Percentiles rank a stretch among this genome's conserved stretches.
Evolutionary conservation across 768 basidiomycete species (phyloP).

Genomic region (Panus rudis): DNA sequence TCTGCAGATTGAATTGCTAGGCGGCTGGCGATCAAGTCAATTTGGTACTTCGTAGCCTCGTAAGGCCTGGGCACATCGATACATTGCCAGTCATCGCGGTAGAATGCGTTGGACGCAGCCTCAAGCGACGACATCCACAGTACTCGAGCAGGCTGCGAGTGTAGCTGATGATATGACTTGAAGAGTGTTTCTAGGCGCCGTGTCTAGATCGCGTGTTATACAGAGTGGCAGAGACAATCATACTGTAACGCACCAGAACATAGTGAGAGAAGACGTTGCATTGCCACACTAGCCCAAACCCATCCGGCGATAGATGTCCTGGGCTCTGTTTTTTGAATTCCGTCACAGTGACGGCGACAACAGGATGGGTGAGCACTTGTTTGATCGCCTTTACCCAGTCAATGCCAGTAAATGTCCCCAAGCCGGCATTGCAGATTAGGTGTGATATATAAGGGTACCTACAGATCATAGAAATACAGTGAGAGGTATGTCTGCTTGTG

Average conservation of each 20-base stretch:
- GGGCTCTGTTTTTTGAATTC: constrained; percentile 47
- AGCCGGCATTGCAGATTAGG: constrained; percentile 74
- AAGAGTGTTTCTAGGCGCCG: constrained; percentile 54
- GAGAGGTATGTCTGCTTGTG: background rate
- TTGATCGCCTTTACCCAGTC: constrained; percentile 39
- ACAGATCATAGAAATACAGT: constrained; percentile 1
- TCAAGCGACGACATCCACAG: constrained; percentile 78
- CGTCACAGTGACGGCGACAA: constrained; percentile 47
- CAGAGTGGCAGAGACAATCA: background rate
- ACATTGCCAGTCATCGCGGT: constrained; percentile 68
- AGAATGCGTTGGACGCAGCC: constrained; percentile 45
- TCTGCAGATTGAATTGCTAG: constrained; percentile 41
- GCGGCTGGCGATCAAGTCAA: constrained; percentile 53
- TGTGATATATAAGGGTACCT: constrained; percentile 82
- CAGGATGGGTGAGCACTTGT: constrained; percentile 40
- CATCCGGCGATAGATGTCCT: constrained; percentile 59
- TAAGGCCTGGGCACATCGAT: constrained; percentile 56
- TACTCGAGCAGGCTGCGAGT: constrained; percentile 45
- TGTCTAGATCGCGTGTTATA: constrained; percentile 35
- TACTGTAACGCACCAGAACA: constrained; percentile 47
- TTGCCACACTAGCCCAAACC: constrained; percentile 79
- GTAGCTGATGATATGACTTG: constrained; percentile 29
- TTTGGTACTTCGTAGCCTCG: constrained; percentile 69
- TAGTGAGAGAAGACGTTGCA: constrained; percentile 82
- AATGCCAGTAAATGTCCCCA: constrained; percentile 50